Base-by-base conservation (phyloP, 2,329 filamentous ascomycete genomes). In the Pseudocercospora macadamiae region DNA sequence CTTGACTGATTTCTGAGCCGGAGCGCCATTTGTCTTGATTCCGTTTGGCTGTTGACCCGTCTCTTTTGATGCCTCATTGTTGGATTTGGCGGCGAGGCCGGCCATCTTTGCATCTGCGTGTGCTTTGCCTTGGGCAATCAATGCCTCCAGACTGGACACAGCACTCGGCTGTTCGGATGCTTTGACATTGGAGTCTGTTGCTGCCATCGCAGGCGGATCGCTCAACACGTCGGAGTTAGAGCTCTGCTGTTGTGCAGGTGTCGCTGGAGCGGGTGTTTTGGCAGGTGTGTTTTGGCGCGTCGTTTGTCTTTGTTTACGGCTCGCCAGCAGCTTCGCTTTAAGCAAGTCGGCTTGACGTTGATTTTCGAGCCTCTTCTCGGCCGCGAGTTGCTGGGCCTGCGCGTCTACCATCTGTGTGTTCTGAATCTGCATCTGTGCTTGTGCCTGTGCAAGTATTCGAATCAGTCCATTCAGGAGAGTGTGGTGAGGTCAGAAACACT, bases 291-390 rank as follows among this genome's bases (percentile, higher is more conserved):
- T 30, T 32, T 49, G 47, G 47, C 47, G 47, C 16, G 47, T 16
- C 19, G 47, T 47, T 49, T 44, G 47, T 45, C 57, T 60, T 34
- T 68, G 66, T 39, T 65, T 62, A 4, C 65, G 62, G 51, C 65
- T 55, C 42, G 66, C 67, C 12, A 71, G 44, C 37, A 72, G 54
- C 51, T 68, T 68, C 25, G 66, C 68, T 8, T 67, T 60, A 32
- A 77, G 73, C 55, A 79, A 75, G 18, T 70, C 64, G 8, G 64
- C 60, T 36, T 61, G 57, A 21, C 49, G 56, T 55, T 70, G 66
- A 45, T 71, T 69, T 56, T 67, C 64, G 12, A 60, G 59, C 45
- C 64, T 68, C 44, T 63, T 60, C 19, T 51, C 58, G 21, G 49
- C 49, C 26, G 58, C 62, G 1, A 45, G 23, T 30, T 54, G 16